Base-by-base conservation (phyloP, 2,329 filamentous ascomycete genomes). In the Knufia petricola region DNA sequence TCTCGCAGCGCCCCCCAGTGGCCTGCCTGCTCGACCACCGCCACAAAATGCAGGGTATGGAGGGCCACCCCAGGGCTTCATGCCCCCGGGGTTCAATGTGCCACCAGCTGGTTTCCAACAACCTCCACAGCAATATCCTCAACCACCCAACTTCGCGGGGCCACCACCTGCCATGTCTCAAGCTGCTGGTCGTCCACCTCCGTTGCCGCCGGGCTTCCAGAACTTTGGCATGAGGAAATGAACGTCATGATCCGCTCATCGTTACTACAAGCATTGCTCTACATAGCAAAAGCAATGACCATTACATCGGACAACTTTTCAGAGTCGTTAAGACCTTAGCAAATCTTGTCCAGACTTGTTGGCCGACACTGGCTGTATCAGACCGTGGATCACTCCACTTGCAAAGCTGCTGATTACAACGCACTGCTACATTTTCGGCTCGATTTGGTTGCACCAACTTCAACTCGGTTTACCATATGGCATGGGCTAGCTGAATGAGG, bases 1-100 rank as follows among this genome's bases (percentile, higher is more conserved):
- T 42, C 59, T 73, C 37, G 61, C 64, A 36, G 68, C 67, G 26
- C 69, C 70, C 8, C 70, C 71, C 12, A 69, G 75, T 6, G 76
- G 75, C 23, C 63, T 82, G 21, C 83, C 84, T 32, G 80, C 82
- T 50, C 71, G 83, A 32, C 84, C 84, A n/a, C 84, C 84, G 3
- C 80, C 81, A 15, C 79, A 74, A 13, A 78, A 82, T 59, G 79
- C 70, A 43, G 81, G 80, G 1, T 85, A 84, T 60, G 82, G 82
- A 36, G 83, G 82, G 8, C 81, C 77, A 12, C 73, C 77, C 12
- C 73, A 76, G 48, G 69, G 71, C 46, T 75, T 74, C 58, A 65
- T 70, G 41, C 72, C 72, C 2, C 66, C 69, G 36, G 66, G 70
- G 49, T 65, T 67, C 57, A 52, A 60, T 52, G 56, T 60, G 51